Base-by-base conservation (phyloP, 2,329 filamentous ascomycete genomes). In the Salinomyces thailandicus region DNA sequence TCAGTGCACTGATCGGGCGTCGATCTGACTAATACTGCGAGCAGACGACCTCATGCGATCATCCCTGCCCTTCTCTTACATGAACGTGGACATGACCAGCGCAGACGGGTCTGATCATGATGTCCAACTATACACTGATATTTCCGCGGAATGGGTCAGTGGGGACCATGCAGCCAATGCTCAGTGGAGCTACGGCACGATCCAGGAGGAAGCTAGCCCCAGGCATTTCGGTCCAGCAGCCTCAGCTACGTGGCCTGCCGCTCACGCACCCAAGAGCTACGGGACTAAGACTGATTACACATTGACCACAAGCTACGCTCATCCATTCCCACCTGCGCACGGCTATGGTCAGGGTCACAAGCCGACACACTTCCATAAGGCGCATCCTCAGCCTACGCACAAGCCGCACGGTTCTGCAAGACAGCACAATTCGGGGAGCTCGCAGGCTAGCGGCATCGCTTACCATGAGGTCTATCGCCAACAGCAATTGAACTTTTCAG, bases 41-140 rank as follows among this genome's bases (percentile, higher is more conserved):
- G 14, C 33, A 31, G 30, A 73, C 18, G 81, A 86, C 50, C 56
- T 81, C 14, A 68, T 69, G 42, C 66, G 79, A 22, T 79, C 85
- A 52, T 84, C 80, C 5, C 62, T 84, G 30, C 66, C 76, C 13
- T 81, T 81, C 44, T 81, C 80, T 1, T 86, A 85, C 58, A 62
- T 86, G 37, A 62, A 80, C 18, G 71, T 82, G 17, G 69, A 68
- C 7, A 74, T 81, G 5, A 58, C 58, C 22, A 80, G 80, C 1
- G 50, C 73, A 2, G 81, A 86, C 55, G 77, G 76, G 9, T 18
- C 24, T 14, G 29, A 38, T 15, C 36, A 38, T 18, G 16, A 38
- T 14, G 77, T 85, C 2, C 73, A 84, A 50, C 51, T 86, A 4
- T 86, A 87, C 52, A 68, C 78, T 16, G 82, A 86, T 51, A 76